Conservation (phyloP, 2,329 filamentous ascomycete genomes). For the Ilyonectria sp. region DNA sequence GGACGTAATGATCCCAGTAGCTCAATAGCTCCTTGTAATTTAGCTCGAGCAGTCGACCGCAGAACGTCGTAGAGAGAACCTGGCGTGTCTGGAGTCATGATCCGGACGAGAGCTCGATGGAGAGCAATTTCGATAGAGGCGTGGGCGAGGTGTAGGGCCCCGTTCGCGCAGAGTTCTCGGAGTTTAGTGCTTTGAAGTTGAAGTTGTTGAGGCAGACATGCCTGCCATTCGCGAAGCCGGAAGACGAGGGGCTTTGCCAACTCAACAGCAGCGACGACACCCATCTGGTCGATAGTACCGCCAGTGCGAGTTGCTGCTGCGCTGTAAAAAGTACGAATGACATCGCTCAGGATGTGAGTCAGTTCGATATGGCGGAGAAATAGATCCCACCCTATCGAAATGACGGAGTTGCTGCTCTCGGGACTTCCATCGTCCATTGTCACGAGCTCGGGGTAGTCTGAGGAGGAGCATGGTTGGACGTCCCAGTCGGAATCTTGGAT, state of each 20-base stretch:
- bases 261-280: slow-evolving; percentile 52
- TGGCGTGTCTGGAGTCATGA: slow-evolving; percentile 53
- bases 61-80: slow-evolving; percentile 50
- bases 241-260: slow-evolving; percentile 53
- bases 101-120: slow-evolving; percentile 64
- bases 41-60: slow-evolving; percentile 56
- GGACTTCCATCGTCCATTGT: slow-evolving; percentile 54
- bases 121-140: slow-evolving; percentile 67
- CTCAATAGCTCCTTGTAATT: slow-evolving; percentile 58
- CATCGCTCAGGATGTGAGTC: slow-evolving; percentile 66
- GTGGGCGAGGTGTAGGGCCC: slow-evolving; percentile 66
- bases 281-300: slow-evolving; percentile 52
- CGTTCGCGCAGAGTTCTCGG: slow-evolving; percentile 58
- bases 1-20: slow-evolving; percentile 60
- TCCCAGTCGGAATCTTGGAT: slow-evolving; percentile 70
- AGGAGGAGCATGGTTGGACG: slow-evolving; percentile 55
- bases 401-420: slow-evolving; percentile 59
- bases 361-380: slow-evolving; percentile 67
- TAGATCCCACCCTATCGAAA: slow-evolving; percentile 61
- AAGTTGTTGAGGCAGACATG: slow-evolving; percentile 60
- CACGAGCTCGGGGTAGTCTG: slow-evolving; percentile 58
- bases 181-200: slow-evolving; percentile 60
- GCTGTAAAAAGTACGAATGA: slow-evolving; percentile 65
- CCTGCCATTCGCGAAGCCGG: slow-evolving; percentile 60
- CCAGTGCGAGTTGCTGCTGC: slow-evolving; percentile 49